Evolutionary conservation across 2,329 filamentous ascomycete species (phyloP).

Genomic region (Arthroderma sp.): DNA sequence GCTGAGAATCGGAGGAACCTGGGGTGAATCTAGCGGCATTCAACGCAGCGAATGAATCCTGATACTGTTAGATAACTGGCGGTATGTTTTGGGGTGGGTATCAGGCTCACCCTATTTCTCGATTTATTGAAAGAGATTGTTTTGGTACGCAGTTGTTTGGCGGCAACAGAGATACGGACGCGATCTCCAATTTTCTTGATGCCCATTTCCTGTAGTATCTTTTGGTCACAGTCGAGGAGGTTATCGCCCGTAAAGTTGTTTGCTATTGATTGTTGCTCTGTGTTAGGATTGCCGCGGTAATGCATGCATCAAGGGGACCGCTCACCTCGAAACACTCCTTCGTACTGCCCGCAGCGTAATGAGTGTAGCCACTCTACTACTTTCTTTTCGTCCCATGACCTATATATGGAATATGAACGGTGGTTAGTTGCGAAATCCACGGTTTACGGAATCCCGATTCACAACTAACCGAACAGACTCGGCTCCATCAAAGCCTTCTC

Average conservation of each 20-base stretch:
- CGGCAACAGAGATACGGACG: constrained; percentile 75
- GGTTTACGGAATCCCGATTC: too few species aligned
- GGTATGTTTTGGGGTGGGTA: neutral
- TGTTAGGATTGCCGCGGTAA: neutral
- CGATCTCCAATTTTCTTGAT: constrained; percentile 96
- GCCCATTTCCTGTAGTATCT: constrained; percentile 91
- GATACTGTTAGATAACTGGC: constrained; percentile 2
- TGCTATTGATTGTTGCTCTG: constrained; percentile 27
- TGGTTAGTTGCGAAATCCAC: too few species aligned
- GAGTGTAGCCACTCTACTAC: constrained; percentile 83
- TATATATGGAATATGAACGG: constrained; percentile 16
- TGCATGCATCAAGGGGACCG: neutral
- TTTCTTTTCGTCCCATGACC: constrained; percentile 73
- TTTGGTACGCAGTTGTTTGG: constrained; percentile 69
- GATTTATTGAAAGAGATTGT: constrained; percentile 66
- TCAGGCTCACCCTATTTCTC: constrained; percentile 60
- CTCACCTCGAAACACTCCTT: constrained; percentile 64
- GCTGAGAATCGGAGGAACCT: constrained; percentile 52
- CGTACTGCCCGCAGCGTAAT: constrained; percentile 90
- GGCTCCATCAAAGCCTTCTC: constrained; percentile 58
- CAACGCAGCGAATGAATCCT: constrained; percentile 76
- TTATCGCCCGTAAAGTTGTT: constrained; percentile 98
- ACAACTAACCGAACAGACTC: constrained; percentile 54
- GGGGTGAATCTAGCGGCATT: constrained; percentile 51
- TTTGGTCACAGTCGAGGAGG: constrained; percentile 90